Evolutionary conservation across 2,329 filamentous ascomycete genomes (phyloP).

Genomic region (Claviceps fusiformis): DNA sequence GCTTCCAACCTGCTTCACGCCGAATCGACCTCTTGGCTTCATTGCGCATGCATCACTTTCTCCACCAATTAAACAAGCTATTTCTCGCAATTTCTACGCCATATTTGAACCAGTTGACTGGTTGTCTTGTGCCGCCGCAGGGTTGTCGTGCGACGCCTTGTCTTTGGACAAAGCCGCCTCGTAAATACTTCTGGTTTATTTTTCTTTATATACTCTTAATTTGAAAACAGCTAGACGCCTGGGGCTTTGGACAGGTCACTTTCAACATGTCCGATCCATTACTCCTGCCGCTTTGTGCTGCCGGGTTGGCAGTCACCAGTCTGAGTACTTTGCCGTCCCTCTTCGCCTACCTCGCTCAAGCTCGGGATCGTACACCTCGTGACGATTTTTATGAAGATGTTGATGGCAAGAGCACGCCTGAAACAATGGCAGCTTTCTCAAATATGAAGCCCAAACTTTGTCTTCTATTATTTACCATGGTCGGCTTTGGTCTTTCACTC

Average conservation of each 20-base stretch:
- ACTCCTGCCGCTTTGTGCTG: slow-evolving; percentile 16
- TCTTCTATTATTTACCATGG: slow-evolving; percentile 38
- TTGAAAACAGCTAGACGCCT: not conserved
- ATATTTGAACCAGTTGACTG: not conserved
- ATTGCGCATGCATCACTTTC: not conserved
- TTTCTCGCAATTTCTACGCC: not conserved
- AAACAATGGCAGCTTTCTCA: slow-evolving; percentile 49
- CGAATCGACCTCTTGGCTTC: not conserved
- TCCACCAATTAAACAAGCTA: not conserved
- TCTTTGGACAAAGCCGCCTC: not conserved
- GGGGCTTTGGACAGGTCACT: not conserved
- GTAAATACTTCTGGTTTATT: slow-evolving; percentile 1
- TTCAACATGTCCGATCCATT: slow-evolving; percentile 4
- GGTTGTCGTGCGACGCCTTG: not conserved
- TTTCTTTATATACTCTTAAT: not conserved
- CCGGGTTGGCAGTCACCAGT: slow-evolving; percentile 21
- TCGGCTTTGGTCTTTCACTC: slow-evolving; percentile 42
- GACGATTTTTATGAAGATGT: slow-evolving; percentile 49
- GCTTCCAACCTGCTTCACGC: not conserved
- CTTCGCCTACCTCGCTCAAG: slow-evolving; percentile 20
- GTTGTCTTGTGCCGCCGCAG: not conserved
- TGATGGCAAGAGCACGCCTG: slow-evolving; percentile 55
- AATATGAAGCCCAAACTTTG: slow-evolving; percentile 41
- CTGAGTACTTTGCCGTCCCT: slow-evolving; percentile 25
- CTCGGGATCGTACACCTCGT: slow-evolving; percentile 21